A percentile compares a stretch with the other conserved stretches of the same genome.
These are phyloP conservation scores for Aspergillus terreus DNA, from an alignment of 2,329 filamentous ascomycete species.

Conservation along the genomic window DNA sequence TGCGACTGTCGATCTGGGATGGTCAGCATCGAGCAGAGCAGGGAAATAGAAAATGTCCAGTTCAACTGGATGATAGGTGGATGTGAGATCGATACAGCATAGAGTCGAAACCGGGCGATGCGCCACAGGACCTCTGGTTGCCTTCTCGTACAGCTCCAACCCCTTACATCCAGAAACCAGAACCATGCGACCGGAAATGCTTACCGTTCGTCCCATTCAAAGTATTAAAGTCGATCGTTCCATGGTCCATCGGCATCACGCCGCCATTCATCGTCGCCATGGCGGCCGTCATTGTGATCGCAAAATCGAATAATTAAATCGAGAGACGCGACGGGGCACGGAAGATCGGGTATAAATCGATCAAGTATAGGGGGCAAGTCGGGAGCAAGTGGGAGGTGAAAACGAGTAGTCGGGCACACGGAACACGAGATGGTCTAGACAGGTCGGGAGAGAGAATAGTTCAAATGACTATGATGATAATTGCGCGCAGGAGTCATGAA, in stretches of 20 bases:
- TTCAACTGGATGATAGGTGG: too few relatives aligned
- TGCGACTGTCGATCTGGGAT: conserved; percentile 3
- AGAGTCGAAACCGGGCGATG: too few relatives aligned
- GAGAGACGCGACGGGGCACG: not conserved
- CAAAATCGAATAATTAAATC: not conserved
- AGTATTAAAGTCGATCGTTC: conserved; percentile 13
- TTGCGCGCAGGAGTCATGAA: conserved; percentile 2
- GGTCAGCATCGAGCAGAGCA: not conserved
- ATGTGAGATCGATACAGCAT: too few relatives aligned
- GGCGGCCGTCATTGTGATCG: conserved; percentile 2
- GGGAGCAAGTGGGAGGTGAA: not conserved
- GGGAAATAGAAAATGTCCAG: not conserved
- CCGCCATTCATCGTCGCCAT: conserved; percentile 27
- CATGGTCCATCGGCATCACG: conserved; percentile 25
- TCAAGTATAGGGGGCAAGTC: not conserved
- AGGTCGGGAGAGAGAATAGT: conserved; percentile 3
- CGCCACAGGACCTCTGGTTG: not conserved
- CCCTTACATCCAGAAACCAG: not conserved
- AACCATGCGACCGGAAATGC: not conserved
- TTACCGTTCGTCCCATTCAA: conserved; percentile 7
- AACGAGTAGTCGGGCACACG: conserved; percentile 13
- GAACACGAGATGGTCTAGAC: not conserved
- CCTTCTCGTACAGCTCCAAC: not conserved
- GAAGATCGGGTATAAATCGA: too few relatives aligned
- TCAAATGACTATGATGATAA: not conserved